A percentile compares a stretch with the other conserved stretches of the same genome.
phyloP scores from a whole-genome alignment of 257 asterid species.

The Gynochthodes officinalis region DNA sequence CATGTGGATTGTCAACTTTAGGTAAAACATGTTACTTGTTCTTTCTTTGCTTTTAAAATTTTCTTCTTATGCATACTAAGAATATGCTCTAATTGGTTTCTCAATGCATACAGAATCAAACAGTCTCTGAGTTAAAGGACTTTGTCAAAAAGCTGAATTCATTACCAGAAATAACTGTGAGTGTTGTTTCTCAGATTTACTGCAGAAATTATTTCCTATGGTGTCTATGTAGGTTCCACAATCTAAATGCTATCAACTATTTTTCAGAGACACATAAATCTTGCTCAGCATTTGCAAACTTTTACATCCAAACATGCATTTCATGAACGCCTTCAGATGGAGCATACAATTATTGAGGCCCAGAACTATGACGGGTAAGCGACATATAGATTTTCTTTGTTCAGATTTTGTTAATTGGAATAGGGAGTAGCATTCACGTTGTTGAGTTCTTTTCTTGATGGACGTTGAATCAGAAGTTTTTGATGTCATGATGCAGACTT shows the following conservation, averaged over 20 bases:
- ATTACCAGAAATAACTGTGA: conserved; percentile 96
- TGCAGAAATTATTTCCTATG: background rate
- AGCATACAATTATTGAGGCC: conserved; percentile 92
- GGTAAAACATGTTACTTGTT: background rate
- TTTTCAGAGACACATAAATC: conserved; percentile 92
- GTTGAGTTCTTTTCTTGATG: background rate
- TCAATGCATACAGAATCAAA: conserved; percentile 61
- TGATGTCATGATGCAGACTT: background rate
- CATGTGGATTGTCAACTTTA: background rate
- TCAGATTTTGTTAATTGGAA: background rate
- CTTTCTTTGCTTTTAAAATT: background rate
- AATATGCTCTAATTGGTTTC: conserved; percentile 23
- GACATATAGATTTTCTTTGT: background rate
- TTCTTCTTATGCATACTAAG: background rate
- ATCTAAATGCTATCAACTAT: conserved; percentile 27
- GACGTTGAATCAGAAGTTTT: background rate
- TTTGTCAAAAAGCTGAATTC: conserved; percentile 97
- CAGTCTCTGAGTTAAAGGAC: conserved; percentile 94
- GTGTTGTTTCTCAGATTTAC: conserved; percentile 26
- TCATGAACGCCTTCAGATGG: conserved; percentile 88
- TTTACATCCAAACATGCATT: conserved; percentile 84
- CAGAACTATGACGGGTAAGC: conserved; percentile 88
- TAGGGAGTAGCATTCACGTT: conserved; percentile 4
- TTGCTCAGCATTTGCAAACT: conserved; percentile 88
- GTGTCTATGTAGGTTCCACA: background rate